phyloP scores from a whole-genome alignment of 805 yeast species.

The Yarrowia phangngaensis region DNA sequence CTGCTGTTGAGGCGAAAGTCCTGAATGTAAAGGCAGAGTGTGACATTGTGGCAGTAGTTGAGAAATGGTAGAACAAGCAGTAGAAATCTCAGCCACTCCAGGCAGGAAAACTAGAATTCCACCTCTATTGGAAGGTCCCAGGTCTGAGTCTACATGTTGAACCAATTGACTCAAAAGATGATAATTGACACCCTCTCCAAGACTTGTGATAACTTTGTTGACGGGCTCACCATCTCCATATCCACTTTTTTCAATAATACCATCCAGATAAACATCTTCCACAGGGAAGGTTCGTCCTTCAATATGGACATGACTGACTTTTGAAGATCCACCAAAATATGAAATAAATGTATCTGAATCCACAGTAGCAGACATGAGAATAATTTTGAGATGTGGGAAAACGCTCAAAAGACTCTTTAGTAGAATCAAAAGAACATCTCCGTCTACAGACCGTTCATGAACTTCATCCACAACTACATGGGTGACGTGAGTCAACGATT shows the following conservation, averaged over 20 bases:
- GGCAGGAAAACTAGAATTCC: conserved; percentile 83
- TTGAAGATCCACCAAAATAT: conserved; percentile 50
- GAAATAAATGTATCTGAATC: conserved; percentile 61
- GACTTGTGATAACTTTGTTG: conserved; percentile 36
- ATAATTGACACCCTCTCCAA: conserved; percentile 55
- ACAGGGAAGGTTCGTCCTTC: conserved; percentile 95
- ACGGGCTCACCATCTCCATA: conserved; percentile 32
- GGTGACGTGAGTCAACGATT: conserved; percentile 45
- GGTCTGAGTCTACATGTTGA: no score
- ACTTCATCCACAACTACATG: conserved; percentile 89
- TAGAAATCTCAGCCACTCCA: conserved; percentile 82
- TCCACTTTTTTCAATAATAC: conserved; percentile 45
- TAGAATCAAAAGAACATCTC: conserved; percentile 77
- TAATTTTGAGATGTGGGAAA: conserved; percentile 54
- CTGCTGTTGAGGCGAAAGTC: conserved; percentile 78
- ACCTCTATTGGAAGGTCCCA: no score
- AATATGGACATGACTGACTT: conserved; percentile 67
- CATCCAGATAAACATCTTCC: conserved; percentile 66
- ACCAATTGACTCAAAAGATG: conserved; percentile 52
- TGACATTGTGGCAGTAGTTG: conserved; percentile 41
- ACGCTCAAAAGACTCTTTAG: conserved; percentile 56
- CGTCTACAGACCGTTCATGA: conserved; percentile 91
- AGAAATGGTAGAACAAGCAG: conserved; percentile 41
- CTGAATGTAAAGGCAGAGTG: conserved; percentile 78
- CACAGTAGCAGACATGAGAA: conserved; percentile 94